A percentile compares a stretch with the other conserved stretches of the same genome.
phyloP scores from a whole-genome alignment of 305 asterid species.

The Solanum hybrid region DNA sequence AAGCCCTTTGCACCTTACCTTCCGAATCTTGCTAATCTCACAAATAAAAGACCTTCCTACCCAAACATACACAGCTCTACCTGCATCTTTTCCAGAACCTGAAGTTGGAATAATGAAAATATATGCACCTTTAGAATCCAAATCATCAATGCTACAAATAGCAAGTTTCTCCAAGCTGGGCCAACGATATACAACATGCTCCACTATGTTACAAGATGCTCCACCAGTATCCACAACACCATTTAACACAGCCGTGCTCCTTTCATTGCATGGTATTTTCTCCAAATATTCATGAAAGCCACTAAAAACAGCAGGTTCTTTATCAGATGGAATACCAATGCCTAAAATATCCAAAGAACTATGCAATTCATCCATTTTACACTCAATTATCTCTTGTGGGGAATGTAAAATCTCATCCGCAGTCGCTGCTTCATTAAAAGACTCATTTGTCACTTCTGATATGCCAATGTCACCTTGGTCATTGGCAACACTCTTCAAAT shows the following conservation, averaged over 20 bases:
- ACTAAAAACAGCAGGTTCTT: constrained; percentile 5
- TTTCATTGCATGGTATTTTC: constrained; percentile 13
- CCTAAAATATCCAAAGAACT: constrained; percentile 11
- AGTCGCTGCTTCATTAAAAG: constrained; percentile 12
- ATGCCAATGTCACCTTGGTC: constrained; percentile 5
- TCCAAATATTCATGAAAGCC: constrained; percentile 1
- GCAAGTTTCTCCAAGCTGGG: constrained; percentile 33
- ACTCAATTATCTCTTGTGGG: constrained; percentile 9
- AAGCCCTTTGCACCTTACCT: constrained; percentile 8
- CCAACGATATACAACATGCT: constrained; percentile 26
- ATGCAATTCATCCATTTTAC: constrained; percentile 9
- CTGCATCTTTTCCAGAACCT: constrained; percentile 12
- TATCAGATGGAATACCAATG: constrained; percentile 4
- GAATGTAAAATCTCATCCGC: constrained; percentile 4
- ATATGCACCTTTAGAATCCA: constrained; percentile 32
- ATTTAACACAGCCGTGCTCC: constrained; percentile 5
- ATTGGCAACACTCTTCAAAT: constrained; percentile 9
- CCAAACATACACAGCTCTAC: constrained; percentile 28
- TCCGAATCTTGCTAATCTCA: constrained; percentile 8
- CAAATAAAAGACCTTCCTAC: constrained; percentile 25
- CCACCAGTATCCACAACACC: constrained; percentile 10
- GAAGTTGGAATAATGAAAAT: constrained; percentile 20
- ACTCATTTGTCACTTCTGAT: constrained; percentile 2
- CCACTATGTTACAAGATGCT: constrained; percentile 13
- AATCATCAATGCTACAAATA: constrained; percentile 14